Evolutionary conservation across 192 early-diverging fungal genomes (phyloP), one percentile per base, ranked within the genome.

Genomic region (Tieghemiomyces parasiticus): DNA sequence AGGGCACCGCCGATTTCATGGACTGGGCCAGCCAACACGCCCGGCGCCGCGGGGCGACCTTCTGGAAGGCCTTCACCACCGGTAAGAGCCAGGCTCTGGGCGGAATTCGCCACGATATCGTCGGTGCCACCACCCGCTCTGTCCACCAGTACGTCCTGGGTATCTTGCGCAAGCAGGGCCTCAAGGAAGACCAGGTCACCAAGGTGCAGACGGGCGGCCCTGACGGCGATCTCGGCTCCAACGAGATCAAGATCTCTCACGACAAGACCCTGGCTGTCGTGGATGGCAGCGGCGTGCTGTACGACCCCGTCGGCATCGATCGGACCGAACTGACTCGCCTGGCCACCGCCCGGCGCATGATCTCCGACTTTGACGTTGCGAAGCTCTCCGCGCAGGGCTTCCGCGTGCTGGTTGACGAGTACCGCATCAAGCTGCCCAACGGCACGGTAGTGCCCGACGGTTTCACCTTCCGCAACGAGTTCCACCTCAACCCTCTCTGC

Each of bases 11-110:
- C 58, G 92, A 92, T 38, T 92, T 83, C 73, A 96, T 98, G 90
- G 95, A 98, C 81, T 98, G 95, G 95, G 95, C 95, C 49, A 86
- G 84, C 59, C 90, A 91, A 65, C 92, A 98, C 69, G 90, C 95
- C n/a, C 80, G 82, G 61, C 81, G 76, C 66, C 84, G 95, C 60
- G 90, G 90, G 34, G 88, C 89, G 16, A 76, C 80, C 33, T 97
- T 95, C 86, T 98, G 95, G 95, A 98, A 96, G 81, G 93, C 95
- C 29, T 98, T 98, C 80, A 98, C 95, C 35, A 98, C 95, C 16
- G 95, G 95, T 61, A 98, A 98, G 83, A 84, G 81, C 65, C 95
- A 96, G 76, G 75, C 84, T 6, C 68, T 98, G 63, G 95, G 91
- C 61, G 94, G 94, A 61, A 98, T 98, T 59, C 95, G 93, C 47